Evolutionary conservation across 2,329 filamentous ascomycete species (phyloP), one percentile per base, ranked within the genome.

Genomic region (Cladosporium austrohemisphaericum): DNA sequence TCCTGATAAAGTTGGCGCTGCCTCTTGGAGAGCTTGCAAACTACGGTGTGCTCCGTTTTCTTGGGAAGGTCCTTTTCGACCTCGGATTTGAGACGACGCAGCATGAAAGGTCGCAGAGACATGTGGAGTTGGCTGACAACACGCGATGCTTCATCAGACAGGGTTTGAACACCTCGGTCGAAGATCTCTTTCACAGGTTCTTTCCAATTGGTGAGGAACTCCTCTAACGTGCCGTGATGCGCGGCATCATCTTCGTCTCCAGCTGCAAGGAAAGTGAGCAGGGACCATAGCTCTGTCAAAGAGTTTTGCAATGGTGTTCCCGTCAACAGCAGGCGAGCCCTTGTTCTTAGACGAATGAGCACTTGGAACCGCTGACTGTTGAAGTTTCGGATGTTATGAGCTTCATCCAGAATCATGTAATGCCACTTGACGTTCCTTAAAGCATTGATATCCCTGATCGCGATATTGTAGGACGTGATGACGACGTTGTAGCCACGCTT

Each of bases 361-460:
- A 90, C 92, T 67, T 97, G 93, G 91, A 93, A 98, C 55, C 92
- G 79, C 67, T 96, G 91, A 1, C 92, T 96, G 63, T 95, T 91
- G 76, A 97, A 98, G 69, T 98, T 98, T 65, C 98, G 97, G 77
- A 98, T 98, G 70, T 98, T 97, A 73, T 98, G 93, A 0, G 94
- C 93, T 71, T 98, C 93, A 60, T 98, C 93, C 1, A 98, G 80
- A 55, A 98, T 91, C 80, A 98, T 89, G 68, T 97, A 98, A 65
- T 97, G 91, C 94, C 94, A 98, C 46, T 83, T 81, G 26, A 92
- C 83, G 54, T 91, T 83, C 65, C 95, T 93, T 72, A 98, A 94
- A 1, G 95, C 89, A 59, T 92, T 86, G 56, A 93, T 86, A 64
- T 98, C 94, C 64, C 95, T 89, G 13, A 97, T 77, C 5, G 97